Percentiles rank a stretch among this genome's conserved stretches.
Conservation (phyloP, 2,329 filamentous ascomycete species). For the Trichocomaceae sp. region DNA sequence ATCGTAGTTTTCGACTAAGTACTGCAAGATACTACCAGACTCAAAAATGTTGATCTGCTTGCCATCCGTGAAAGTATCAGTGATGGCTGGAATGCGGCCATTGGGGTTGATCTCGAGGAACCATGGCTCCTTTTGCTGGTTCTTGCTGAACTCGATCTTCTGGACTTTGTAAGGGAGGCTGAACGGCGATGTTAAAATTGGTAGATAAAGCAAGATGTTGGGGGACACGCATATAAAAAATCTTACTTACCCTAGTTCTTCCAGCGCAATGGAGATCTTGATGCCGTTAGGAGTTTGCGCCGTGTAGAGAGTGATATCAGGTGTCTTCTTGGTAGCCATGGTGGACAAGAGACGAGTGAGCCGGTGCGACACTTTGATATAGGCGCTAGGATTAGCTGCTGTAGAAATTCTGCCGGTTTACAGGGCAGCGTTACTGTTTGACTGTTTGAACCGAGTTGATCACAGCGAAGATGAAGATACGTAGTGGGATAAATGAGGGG, state of each 20-base stretch:
- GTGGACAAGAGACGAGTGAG: slow-evolving; percentile 16
- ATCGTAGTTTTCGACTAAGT: slow-evolving; percentile 76
- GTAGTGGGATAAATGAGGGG: not conserved
- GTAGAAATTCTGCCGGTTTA: not conserved
- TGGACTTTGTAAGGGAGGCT: slow-evolving; percentile 68
- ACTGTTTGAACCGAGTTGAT: not conserved
- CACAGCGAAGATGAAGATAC: not conserved
- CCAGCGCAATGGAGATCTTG: slow-evolving; percentile 79
- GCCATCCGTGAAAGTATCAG: slow-evolving; percentile 69
- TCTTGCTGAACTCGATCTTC: slow-evolving; percentile 64
- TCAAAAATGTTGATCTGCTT: slow-evolving; percentile 72
- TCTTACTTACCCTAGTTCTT: slow-evolving; percentile 60
- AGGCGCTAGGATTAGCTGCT: not conserved
- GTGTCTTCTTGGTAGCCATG: slow-evolving; percentile 24
- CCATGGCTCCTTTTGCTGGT: slow-evolving; percentile 77
- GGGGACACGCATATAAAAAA: not conserved
- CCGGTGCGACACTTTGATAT: slow-evolving; percentile 4
- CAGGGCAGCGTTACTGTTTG: not conserved
- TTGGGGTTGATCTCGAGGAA: slow-evolving; percentile 91
- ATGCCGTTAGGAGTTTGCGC: slow-evolving; percentile 80
- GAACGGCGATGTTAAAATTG: slow-evolving; percentile 16
- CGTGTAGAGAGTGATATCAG: slow-evolving; percentile 76
- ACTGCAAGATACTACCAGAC: slow-evolving; percentile 36
- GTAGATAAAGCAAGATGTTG: too few relatives aligned
- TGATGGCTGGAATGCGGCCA: slow-evolving; percentile 81